Evolutionary conservation across 768 basidiomycete species (phyloP), one percentile per base, ranked within the genome.

Genomic region (Harrya chromipes): DNA sequence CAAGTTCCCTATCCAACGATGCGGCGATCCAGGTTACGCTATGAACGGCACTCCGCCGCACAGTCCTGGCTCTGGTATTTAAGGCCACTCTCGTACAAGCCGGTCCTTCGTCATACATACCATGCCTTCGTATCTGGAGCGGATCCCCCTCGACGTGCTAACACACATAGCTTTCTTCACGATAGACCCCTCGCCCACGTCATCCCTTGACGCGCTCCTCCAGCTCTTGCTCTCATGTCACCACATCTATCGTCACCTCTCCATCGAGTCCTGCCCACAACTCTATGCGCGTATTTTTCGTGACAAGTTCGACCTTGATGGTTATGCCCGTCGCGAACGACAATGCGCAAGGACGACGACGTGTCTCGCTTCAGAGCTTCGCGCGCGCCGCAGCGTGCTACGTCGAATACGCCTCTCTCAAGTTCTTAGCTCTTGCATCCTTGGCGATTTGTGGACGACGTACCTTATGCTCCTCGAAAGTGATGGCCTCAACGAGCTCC

Each of bases 391-490:
- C 54, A 66, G 64, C 40, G 67, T 80, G 24, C 62, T 87, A 31
- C 73, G 72, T 35, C 77, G 81, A 50, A 75, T 78, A 44, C 69
- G 74, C 20, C 67, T 59, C 26, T 51, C 43, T 21, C 52, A 53
- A 17, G 50, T 76, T 40, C 64, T 70, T 3, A 36, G 44, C 4
- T 55, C 48, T 24, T 52, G 60, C 23, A 52, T 78, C 38, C 54
- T 61, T 1, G 69, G 71, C 33, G 83, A 83, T 60, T 59, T 85
- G 20, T 83, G 81, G 76, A 76, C 76, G 8, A 75, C 75, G 6
- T 72, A 82, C 49, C 71, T 81, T 53, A 83, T 85, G 78, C 59
- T 80, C n/a, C 59, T 83, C 27, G 85, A 87, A 60, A 78, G 76
- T 55, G 73, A 74, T 33, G 71, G 70, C 4, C 61, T 71, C 43